phyloP scores from a whole-genome alignment of 495 filamentous ascomycete genomes.

The Penicillium flavigenum region DNA sequence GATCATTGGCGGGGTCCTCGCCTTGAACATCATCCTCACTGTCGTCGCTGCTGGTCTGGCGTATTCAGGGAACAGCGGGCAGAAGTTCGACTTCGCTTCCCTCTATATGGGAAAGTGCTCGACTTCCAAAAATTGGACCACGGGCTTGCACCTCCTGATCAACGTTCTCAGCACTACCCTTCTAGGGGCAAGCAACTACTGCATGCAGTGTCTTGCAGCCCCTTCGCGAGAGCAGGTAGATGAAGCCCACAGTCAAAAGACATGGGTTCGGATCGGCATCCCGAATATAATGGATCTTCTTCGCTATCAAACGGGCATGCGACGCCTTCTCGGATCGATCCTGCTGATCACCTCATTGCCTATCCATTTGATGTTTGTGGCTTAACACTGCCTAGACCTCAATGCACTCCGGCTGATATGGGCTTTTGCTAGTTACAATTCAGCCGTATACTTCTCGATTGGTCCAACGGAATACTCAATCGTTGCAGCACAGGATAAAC shows the following conservation, averaged over 20 bases:
- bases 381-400: not conserved
- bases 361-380: slow-evolving; percentile 4
- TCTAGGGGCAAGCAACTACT: slow-evolving; percentile 8
- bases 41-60: not conserved
- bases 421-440: not conserved
- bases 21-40: not conserved
- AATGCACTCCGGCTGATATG: not conserved
- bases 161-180: slow-evolving; percentile 4
- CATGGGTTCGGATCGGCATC: slow-evolving; percentile 8
- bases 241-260: not conserved
- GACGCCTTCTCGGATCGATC: not conserved
- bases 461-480: not conserved
- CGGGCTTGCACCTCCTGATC: slow-evolving; percentile 2
- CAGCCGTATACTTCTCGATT: not conserved
- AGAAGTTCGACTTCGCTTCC: not conserved
- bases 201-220: slow-evolving; percentile 6
- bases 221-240: slow-evolving; percentile 6
- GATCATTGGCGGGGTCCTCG: not conserved
- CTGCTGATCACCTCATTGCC: not conserved
- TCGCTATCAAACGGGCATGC: slow-evolving; percentile 1
- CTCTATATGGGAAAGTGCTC: not conserved
- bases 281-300: not conserved
- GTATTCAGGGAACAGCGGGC: not conserved
- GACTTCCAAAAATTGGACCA: not conserved
- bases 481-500: not conserved